Evolutionary conservation across 2,329 filamentous ascomycete genomes (phyloP).

Genomic region (Tolypocladium inflatum): DNA sequence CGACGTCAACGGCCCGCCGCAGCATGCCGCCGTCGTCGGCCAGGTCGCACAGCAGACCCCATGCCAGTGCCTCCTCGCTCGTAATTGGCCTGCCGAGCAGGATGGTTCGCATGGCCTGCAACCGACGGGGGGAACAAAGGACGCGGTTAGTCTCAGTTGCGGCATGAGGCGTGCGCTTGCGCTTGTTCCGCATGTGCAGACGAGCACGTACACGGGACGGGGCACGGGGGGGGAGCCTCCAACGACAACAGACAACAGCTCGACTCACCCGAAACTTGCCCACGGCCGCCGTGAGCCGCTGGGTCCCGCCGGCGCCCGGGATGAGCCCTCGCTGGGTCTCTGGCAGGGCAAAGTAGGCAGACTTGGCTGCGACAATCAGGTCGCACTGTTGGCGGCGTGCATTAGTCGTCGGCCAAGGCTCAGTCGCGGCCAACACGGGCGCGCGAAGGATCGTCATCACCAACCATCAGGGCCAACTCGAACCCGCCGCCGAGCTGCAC

Average conservation of each 20-base stretch:
- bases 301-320: constrained; percentile 30
- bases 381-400: constrained; percentile 21
- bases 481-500: constrained; percentile 40
- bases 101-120: constrained; percentile 19
- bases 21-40: constrained; percentile 16
- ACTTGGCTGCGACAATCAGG: constrained; percentile 25
- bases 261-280: constrained; percentile 29
- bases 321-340: constrained; percentile 30
- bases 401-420: neutral
- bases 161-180: neutral
- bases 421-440: neutral
- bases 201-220: neutral
- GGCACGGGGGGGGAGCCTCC: neutral
- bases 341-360: constrained; percentile 27
- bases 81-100: constrained; percentile 16
- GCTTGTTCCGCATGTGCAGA: constrained; percentile 1
- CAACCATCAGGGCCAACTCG: constrained; percentile 37
- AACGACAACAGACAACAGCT: neutral
- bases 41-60: constrained; percentile 15
- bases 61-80: constrained; percentile 13
- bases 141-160: neutral
- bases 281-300: constrained; percentile 27
- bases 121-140: neutral
- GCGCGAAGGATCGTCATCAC: constrained; percentile 1
- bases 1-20: constrained; percentile 12